A percentile compares a stretch with the other conserved stretches of the same genome.
Conservation (phyloP, 169 alveolate genomes). For the Plasmodium relictum region DNA sequence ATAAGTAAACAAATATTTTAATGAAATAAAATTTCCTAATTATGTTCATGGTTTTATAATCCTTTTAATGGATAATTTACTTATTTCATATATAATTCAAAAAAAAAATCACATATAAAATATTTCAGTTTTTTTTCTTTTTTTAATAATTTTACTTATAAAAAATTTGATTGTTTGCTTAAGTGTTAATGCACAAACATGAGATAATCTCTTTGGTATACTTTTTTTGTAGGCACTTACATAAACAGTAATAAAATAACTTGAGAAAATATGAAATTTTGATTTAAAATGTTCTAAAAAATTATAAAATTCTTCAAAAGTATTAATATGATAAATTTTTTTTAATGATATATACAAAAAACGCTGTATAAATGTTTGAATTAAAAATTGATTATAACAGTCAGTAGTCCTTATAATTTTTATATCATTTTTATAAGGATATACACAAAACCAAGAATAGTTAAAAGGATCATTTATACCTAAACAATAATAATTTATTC, state of each 20-base stretch:
- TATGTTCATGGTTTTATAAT: no score
- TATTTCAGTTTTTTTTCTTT: not conserved
- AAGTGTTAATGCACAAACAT: conserved; percentile 31
- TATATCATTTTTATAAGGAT: conserved; percentile 29
- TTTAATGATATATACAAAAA: conserved; percentile 51
- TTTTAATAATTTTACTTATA: conserved; percentile 10
- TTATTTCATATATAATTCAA: no score
- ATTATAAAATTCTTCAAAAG: conserved; percentile 12
- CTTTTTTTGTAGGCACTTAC: conserved; percentile 50
- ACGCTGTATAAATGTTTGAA: conserved; percentile 57
- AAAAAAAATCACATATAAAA: no score
- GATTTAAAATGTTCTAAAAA: conserved; percentile 48
- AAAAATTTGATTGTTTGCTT: conserved; percentile 38
- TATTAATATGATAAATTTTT: conserved; percentile 7
- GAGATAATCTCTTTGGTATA: conserved; percentile 36
- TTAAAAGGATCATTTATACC: conserved; percentile 68
- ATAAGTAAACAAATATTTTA: not conserved
- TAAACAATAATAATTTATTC: conserved; percentile 67
- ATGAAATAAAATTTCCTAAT: not conserved
- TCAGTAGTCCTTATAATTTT: conserved; percentile 42
- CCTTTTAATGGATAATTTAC: no score
- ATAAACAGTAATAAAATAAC: conserved; percentile 61
- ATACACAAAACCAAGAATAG: conserved; percentile 58
- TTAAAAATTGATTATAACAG: conserved; percentile 39
- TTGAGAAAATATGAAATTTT: conserved; percentile 42